These are phyloP conservation scores for Cladophialophora carrionii DNA, from an alignment of 2,329 filamentous ascomycete species.

Conservation along the genomic window DNA sequence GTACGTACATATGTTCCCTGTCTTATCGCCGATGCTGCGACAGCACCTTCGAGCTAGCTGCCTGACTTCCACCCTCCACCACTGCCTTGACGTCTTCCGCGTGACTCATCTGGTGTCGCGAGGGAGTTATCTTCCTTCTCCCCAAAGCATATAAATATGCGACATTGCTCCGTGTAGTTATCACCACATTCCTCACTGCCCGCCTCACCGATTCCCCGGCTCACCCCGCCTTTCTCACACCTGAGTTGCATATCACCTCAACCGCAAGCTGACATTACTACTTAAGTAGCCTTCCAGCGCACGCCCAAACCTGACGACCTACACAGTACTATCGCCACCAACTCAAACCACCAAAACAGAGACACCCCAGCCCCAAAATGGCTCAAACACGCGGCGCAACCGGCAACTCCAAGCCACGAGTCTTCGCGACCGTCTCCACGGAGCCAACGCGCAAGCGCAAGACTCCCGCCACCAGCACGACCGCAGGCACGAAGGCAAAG, in stretches of 20 bases:
- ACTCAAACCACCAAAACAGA: neutral
- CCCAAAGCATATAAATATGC: constrained; percentile 13
- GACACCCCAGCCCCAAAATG: constrained; percentile 31
- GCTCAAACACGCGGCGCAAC: constrained; percentile 41
- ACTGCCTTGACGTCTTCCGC: constrained; percentile 16
- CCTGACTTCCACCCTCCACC: constrained; percentile 29
- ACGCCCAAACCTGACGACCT: neutral
- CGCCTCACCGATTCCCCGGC: constrained; percentile 3
- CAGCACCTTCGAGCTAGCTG: constrained; percentile 25
- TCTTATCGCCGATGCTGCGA: constrained; percentile 23
- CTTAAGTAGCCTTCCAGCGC: constrained; percentile 3
- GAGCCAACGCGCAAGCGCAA: constrained; percentile 36
- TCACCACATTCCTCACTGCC: constrained; percentile 21
- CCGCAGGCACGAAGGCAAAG: constrained; percentile 28
- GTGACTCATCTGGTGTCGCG: constrained; percentile 34
- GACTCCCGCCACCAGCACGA: constrained; percentile 23
- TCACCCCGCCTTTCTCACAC: constrained; percentile 24
- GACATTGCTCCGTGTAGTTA: constrained; percentile 12
- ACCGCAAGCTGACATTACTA: constrained; percentile 22
- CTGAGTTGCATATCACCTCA: constrained; percentile 8
- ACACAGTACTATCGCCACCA: constrained; percentile 8
- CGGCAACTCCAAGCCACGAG: constrained; percentile 39
- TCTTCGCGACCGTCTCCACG: constrained; percentile 34
- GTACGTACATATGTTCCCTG: constrained; percentile 32
- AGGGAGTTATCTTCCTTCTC: constrained; percentile 15